Base-by-base conservation (phyloP, 1,284 basidiomycete species). In the Sanghuangporus sanghuang region DNA sequence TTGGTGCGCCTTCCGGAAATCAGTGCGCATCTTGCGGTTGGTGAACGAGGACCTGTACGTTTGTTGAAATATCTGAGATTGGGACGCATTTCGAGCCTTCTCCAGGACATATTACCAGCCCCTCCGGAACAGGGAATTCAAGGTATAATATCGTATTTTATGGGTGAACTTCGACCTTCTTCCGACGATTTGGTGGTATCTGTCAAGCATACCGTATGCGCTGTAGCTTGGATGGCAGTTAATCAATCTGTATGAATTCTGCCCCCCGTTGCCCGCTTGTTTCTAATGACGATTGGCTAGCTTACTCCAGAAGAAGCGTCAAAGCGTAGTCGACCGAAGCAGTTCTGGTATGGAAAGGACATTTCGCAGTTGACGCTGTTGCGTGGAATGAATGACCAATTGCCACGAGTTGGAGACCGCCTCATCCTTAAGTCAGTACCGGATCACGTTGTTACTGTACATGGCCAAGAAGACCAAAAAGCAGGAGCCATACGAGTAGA, bases 201-300 rank as follows among this genome's bases (percentile, higher is more conserved):
- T 32, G 84, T 96, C 46, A 85, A 84, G 68, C 93, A 94, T 63
- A 89, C 86, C 11, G 86, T 92, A 39, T 81, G 95, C 63, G 92
- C 88, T 23, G 78, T 97, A 67, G 85, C 89, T 55, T 97, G 95
- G 95, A 81, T 96, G 12, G 95, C 93, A 14, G 79, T 96, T 64
- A 95, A 94, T 70, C 95, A 96, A 79, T 84, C 82, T 61, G 93
- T 93, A 71, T 67, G 85, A 74, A 6, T 21, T 35, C 44, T 50
- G 59, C 59, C 61, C 40, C 46, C 23, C 48, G 11, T 46, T 59
- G 57, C 18, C 38, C 48, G 9, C 23, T 27, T 64, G 9, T 57
- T 32, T 62, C 65, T 68, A 27, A 67, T 46, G 42, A 64, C 32
- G 46, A 36, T 21, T 60, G 5, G 18, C 14, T 69, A 94, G 90